Evolutionary conservation across 768 basidiomycete genomes (phyloP).

Genomic region (Mycena galericulata): DNA sequence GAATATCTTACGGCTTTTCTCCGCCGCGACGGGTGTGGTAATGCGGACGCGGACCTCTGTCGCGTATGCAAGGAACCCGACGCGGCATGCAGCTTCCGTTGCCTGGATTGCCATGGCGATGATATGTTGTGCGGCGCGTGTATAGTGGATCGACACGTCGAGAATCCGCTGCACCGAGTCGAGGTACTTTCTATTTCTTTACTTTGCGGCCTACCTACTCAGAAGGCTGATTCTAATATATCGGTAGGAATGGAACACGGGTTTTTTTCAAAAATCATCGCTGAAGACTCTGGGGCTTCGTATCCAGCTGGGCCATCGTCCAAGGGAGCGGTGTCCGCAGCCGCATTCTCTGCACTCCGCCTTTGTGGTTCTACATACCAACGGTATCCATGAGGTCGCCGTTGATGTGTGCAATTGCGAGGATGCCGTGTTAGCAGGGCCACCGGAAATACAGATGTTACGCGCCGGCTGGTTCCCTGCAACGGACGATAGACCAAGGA

Average conservation of each 20-base stretch:
- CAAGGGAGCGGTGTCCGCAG: no score
- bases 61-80: background rate
- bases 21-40: background rate
- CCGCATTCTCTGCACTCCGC: no score
- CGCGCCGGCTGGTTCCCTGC: background rate
- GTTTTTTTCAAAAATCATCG: no score
- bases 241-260: background rate
- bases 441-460: background rate
- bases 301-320: no score
- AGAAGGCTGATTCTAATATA: no score
- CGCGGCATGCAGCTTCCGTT: background rate
- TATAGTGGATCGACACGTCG: background rate
- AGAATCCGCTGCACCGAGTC: background rate
- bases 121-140: background rate
- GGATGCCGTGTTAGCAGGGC: background rate
- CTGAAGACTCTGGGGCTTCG: no score
- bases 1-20: background rate
- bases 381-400: background rate
- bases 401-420: no score
- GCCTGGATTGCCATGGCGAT: background rate
- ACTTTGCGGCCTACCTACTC: no score
- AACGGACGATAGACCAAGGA: background rate
- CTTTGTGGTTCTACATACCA: no score
- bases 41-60: background rate
- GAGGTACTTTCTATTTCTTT: background rate